Base-by-base conservation (phyloP, 1,139 yeast species). In the Hyphopichia fennica region DNA sequence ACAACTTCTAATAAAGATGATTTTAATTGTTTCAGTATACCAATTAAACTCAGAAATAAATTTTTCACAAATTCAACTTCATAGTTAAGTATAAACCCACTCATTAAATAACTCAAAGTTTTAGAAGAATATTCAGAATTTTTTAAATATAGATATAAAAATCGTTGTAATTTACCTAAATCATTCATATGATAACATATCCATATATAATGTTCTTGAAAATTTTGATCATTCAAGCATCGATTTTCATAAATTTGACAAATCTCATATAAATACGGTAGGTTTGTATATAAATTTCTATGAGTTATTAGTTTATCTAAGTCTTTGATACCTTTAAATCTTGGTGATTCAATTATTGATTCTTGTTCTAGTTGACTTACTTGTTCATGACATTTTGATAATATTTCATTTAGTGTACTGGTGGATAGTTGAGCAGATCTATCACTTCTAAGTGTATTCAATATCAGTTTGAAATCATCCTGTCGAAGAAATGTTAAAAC, bases 161-260 rank as follows among this genome's bases (percentile, higher is more conserved):
- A 47, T 18, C 45, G 43, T 38, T 60, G 62, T 14, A 65, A 38
- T 13, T 55, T 49, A 25, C 50, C 50, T 16, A 60, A 15, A 38
- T 67, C 66, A 42, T 65, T 62, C 52, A 52, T 54, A 47, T 69
- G 73, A 47, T 63, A 68, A 43, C 67, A 57, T 20, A 66, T 44
- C 67, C 71, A 64, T 8, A 65, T 58, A 41, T 56, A 61, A 33
- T 53, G 48, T 39, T 60, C 64, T 34, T 58, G 56, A 38, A 62
- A 60, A 16, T 41, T 48, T 41, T 25, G 40, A 25, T 18, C 39
- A 29, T 23, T 33, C 47, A 43, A 40, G 46, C 35, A 37, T 38
- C 38, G 32, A 41, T 34, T 31, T 35, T 58, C 59, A 39, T 58
- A 58, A 2, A 46, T 44, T 17, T 46, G 43, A 43, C 54, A 58